Conservation (phyloP, 225 moss, liverwort and hornwort genomes). For the Physcomitrium patens region DNA sequence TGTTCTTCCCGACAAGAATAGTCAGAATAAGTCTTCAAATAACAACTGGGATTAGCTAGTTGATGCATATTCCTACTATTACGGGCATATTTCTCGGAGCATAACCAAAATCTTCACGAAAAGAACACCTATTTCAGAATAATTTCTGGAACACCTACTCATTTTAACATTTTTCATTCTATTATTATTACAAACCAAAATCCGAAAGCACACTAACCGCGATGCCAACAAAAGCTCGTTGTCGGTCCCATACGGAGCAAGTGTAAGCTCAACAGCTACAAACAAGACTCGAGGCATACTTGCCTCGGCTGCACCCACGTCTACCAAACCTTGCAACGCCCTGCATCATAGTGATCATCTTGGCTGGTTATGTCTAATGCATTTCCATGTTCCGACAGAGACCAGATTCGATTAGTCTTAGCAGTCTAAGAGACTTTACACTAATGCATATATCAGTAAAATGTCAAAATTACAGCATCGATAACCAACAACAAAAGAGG, state of each 20-base stretch:
- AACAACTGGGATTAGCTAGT: background rate
- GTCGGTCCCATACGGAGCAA: conserved; percentile 61
- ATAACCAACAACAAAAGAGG: background rate
- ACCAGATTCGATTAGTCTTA: background rate
- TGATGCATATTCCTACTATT: background rate
- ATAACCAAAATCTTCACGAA: background rate
- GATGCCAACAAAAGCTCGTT: conserved; percentile 75
- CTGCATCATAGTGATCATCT: conserved; percentile 30
- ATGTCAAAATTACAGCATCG: background rate
- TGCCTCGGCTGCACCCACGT: conserved; percentile 65
- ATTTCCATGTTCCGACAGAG: background rate
- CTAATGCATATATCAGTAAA: background rate
- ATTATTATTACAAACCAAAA: background rate
- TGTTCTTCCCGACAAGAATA: background rate
- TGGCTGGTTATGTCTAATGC: conserved; percentile 5
- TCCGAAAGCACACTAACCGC: conserved; percentile 30
- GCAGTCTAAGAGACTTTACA: background rate
- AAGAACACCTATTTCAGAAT: background rate
- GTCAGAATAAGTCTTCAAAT: background rate
- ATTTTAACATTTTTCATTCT: background rate
- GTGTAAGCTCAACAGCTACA: conserved; percentile 73
- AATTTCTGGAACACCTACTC: background rate
- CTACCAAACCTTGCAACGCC: conserved; percentile 65
- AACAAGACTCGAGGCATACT: conserved; percentile 69
- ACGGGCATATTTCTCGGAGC: background rate